A percentile compares a stretch with the other conserved stretches of the same genome.
Evolutionary conservation across 2,329 filamentous ascomycete genomes (phyloP).

Genomic region (Penicillium sp.): DNA sequence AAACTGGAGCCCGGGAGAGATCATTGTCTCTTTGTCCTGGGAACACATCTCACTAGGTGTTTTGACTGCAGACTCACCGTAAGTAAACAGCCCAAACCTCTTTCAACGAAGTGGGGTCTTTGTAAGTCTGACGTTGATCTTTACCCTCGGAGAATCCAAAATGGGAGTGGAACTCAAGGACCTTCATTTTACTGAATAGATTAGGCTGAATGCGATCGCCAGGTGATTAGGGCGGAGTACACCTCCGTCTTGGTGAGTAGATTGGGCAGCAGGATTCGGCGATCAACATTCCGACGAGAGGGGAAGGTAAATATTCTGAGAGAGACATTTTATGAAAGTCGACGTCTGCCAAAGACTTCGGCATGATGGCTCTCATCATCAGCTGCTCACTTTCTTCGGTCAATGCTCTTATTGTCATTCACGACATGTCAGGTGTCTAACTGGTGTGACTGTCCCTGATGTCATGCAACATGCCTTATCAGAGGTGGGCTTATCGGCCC

Average conservation of each 20-base stretch:
- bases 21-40: not conserved
- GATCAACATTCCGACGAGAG: not conserved
- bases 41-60: not conserved
- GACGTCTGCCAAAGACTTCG: not conserved
- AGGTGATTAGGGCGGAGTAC: not conserved
- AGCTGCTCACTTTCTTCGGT: not conserved
- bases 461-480: constrained; percentile 6
- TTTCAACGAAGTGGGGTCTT: not conserved
- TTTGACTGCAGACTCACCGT: not conserved
- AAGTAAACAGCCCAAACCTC: not conserved
- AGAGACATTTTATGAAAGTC: not conserved
- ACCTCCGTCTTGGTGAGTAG: constrained; percentile 3
- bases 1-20: too few relatives aligned
- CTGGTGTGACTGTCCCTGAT: not conserved
- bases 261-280: not conserved
- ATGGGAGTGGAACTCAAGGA: not conserved
- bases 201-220: not conserved
- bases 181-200: not conserved
- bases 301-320: not conserved
- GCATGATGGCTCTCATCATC: not conserved
- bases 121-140: constrained; percentile 8
- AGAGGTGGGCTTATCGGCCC: constrained; percentile 14
- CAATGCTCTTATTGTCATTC: not conserved
- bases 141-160: constrained; percentile 4
- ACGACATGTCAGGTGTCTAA: not conserved